phyloP scores from a whole-genome alignment of 2,329 filamentous ascomycete genomes.

The Ophiostoma sp. region DNA sequence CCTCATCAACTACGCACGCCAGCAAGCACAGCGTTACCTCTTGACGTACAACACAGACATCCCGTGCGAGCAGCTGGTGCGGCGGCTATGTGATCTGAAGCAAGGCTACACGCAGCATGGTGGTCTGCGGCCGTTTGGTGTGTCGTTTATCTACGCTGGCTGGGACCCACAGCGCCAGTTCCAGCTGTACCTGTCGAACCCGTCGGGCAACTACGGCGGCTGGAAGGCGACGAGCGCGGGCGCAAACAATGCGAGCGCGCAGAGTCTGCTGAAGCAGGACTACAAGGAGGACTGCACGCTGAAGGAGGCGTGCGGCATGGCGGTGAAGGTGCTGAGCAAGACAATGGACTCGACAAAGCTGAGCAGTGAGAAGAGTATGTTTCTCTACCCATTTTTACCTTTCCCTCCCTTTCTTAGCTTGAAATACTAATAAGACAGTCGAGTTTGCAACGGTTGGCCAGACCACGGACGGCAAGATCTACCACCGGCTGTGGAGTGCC shows the following conservation, averaged over 20 bases:
- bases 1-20: conserved; percentile 98
- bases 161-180: conserved; percentile 96
- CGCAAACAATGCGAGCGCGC: conserved; percentile 95
- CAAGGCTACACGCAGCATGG: conserved; percentile 99
- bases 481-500: conserved; percentile 94
- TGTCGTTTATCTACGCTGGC: conserved; percentile 98
- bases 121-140: conserved; percentile 94
- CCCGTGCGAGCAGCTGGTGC: conserved; percentile 96
- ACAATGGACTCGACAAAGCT: conserved; percentile 99
- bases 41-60: conserved; percentile 99
- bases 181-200: conserved; percentile 98
- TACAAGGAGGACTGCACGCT: conserved; percentile 98
- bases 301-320: conserved; percentile 93
- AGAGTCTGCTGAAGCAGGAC: conserved; percentile 96
- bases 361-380: conserved; percentile 96
- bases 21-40: conserved; percentile 94
- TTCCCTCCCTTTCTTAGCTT: neutral
- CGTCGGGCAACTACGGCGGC: conserved; percentile 95
- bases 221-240: conserved; percentile 99
- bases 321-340: conserved; percentile 98
- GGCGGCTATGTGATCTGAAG: conserved; percentile 93
- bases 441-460: conserved; percentile 98
- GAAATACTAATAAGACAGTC: conserved; percentile 50
- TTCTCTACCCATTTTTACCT: neutral
- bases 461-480: conserved; percentile 92